phyloP scores from a whole-genome alignment of 345 rosid species.

The Anacardium occidentale region DNA sequence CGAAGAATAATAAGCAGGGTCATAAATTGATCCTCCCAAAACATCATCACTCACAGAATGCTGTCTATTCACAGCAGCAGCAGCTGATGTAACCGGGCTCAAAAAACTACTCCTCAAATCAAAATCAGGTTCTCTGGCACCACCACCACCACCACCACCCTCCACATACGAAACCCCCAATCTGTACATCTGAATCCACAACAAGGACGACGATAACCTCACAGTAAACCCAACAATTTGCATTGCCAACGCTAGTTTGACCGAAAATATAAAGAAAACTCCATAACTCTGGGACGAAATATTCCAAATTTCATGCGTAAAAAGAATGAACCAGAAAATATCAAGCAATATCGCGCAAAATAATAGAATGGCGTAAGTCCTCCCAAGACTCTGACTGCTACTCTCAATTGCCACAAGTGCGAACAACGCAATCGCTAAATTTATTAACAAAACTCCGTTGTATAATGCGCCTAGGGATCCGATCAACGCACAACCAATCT shows the following conservation, averaged over 20 bases:
- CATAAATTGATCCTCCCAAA: slow-evolving; percentile 61
- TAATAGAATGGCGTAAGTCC: slow-evolving; percentile 80
- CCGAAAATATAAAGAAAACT: slow-evolving; percentile 55
- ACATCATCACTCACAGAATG: slow-evolving; percentile 53
- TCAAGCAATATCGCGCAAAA: slow-evolving; percentile 65
- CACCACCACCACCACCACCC: background rate
- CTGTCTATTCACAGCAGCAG: slow-evolving; percentile 23
- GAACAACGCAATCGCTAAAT: slow-evolving; percentile 72
- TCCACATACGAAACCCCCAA: slow-evolving; percentile 62
- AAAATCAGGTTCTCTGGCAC: slow-evolving; percentile 33
- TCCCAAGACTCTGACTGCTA: slow-evolving; percentile 73
- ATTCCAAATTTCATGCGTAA: slow-evolving; percentile 64
- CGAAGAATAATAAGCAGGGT: slow-evolving; percentile 61
- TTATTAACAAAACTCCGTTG: slow-evolving; percentile 73
- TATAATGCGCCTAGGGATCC: slow-evolving; percentile 86
- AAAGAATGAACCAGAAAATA: slow-evolving; percentile 68
- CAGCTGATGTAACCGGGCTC: slow-evolving; percentile 52
- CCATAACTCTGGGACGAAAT: slow-evolving; percentile 54
- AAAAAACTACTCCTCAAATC: slow-evolving; percentile 67
- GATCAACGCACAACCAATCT: slow-evolving; percentile 83
- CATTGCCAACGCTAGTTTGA: slow-evolving; percentile 79
- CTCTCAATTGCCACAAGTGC: slow-evolving; percentile 89
- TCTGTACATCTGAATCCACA: slow-evolving; percentile 94
- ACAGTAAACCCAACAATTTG: slow-evolving; percentile 71
- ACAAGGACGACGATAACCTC: slow-evolving; percentile 69